These are phyloP conservation scores for Penicillium sp. DNA, from an alignment of 2,329 filamentous ascomycete genomes.

Conservation along the genomic window DNA sequence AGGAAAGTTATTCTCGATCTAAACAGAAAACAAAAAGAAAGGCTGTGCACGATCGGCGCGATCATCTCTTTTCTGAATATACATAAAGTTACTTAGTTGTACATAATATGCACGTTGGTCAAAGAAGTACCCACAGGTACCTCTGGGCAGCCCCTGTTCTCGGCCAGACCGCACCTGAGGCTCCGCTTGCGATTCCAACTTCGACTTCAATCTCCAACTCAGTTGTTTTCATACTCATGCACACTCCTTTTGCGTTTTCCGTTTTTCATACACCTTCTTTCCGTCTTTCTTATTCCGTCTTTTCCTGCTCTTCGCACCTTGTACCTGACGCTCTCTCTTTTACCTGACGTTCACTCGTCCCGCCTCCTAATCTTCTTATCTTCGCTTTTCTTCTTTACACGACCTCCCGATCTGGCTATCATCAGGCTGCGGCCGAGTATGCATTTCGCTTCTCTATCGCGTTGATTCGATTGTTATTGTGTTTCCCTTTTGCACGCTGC, in stretches of 20 bases:
- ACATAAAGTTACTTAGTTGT: neutral
- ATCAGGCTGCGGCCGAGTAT: constrained; percentile 25
- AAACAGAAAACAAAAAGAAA: neutral
- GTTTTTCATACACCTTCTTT: constrained; percentile 14
- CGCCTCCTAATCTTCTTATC: constrained; percentile 19
- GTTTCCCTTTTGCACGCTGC: constrained; percentile 6
- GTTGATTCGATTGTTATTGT: constrained; percentile 14
- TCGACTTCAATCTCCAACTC: constrained; percentile 11
- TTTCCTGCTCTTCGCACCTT: constrained; percentile 5
- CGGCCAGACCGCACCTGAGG: constrained; percentile 26
- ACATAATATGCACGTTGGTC: neutral
- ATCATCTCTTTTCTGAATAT: neutral
- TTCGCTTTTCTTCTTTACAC: constrained; percentile 1
- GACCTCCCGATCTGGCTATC: constrained; percentile 22
- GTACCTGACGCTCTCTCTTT: too few species aligned
- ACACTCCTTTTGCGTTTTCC: constrained; percentile 10
- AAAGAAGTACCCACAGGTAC: constrained; percentile 1
- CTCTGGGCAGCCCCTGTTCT: constrained; percentile 15
- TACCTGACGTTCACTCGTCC: constrained; percentile 6
- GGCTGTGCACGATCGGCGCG: constrained; percentile 2
- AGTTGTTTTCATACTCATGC: constrained; percentile 12
- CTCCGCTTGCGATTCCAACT: constrained; percentile 18
- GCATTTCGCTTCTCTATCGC: constrained; percentile 19
- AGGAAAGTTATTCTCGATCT: neutral
- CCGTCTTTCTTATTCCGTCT: constrained; percentile 7